Percentiles rank a stretch among this genome's conserved stretches.
Conservation (phyloP, 352 stramenopile species). For the Phytopythium vexans region DNA sequence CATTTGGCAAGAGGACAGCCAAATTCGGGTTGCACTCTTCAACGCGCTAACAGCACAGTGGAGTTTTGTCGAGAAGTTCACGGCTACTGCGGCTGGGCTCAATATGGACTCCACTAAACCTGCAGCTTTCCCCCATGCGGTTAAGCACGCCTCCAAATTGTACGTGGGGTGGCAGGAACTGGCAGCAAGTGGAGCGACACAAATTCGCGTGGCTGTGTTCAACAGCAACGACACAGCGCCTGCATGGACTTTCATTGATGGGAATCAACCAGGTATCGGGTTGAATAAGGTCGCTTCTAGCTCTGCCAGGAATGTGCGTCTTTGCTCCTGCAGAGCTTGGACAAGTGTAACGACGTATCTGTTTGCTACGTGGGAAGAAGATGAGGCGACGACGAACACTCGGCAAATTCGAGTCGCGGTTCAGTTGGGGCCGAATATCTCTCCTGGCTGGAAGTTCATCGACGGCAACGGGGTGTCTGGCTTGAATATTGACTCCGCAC, state of each 20-base stretch:
- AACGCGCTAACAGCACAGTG: slow-evolving; percentile 25
- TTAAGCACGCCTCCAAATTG: slow-evolving; percentile 34
- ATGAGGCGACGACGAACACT: slow-evolving; percentile 14
- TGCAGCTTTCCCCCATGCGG: slow-evolving; percentile 26
- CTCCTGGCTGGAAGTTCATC: slow-evolving; percentile 45
- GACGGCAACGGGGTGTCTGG: slow-evolving; percentile 42
- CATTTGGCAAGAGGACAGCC: slow-evolving; percentile 50
- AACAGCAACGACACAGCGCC: slow-evolving; percentile 37
- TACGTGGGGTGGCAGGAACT: slow-evolving; percentile 62
- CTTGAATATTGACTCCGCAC: slow-evolving; percentile 34
- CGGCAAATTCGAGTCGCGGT: slow-evolving; percentile 53
- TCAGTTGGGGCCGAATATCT: slow-evolving; percentile 30
- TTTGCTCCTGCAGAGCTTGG: slow-evolving; percentile 35
- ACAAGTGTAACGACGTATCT: slow-evolving; percentile 14
- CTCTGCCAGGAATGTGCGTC: slow-evolving; percentile 27
- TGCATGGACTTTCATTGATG: slow-evolving; percentile 57
- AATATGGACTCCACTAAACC: slow-evolving; percentile 41
- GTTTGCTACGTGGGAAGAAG: slow-evolving; percentile 58
- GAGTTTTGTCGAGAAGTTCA: slow-evolving; percentile 28
- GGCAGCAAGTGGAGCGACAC: slow-evolving; percentile 8
- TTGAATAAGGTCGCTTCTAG: slow-evolving; percentile 39
- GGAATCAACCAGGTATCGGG: slow-evolving; percentile 28
- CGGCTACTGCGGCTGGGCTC: slow-evolving; percentile 25
- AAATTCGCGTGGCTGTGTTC: slow-evolving; percentile 59
- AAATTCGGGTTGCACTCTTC: slow-evolving; percentile 48